Evolutionary conservation across 495 filamentous ascomycete species (phyloP).

Genomic region (Penicillium roqueforti): DNA sequence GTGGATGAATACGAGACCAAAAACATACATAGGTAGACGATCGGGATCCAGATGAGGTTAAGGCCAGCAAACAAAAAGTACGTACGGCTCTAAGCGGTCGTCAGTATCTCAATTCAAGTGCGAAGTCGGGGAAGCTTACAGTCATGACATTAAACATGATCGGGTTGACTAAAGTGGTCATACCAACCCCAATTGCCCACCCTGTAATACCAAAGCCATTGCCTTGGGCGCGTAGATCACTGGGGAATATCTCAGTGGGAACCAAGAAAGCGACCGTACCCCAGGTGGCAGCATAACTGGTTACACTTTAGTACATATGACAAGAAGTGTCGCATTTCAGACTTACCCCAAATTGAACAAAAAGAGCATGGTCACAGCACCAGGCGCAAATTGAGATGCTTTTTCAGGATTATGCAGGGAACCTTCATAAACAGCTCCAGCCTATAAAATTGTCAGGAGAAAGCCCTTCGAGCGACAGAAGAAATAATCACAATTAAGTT

Average conservation of each 20-base stretch:
- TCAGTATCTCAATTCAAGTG: conserved; percentile 4
- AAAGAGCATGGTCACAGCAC: conserved; percentile 50
- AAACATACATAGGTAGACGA: conserved; percentile 41
- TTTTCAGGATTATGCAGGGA: conserved; percentile 29
- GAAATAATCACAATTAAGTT: conserved; percentile 30
- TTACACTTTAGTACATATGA: not conserved
- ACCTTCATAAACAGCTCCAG: conserved; percentile 39
- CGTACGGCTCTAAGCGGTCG: conserved; percentile 34
- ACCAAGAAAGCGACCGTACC: conserved; percentile 52
- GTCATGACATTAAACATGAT: conserved; percentile 44
- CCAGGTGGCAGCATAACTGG: conserved; percentile 50
- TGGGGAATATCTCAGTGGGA: conserved; percentile 52
- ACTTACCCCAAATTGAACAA: conserved; percentile 47
- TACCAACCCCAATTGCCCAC: conserved; percentile 54
- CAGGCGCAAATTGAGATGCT: conserved; percentile 38
- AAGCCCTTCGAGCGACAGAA: not conserved
- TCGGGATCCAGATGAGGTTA: conserved; percentile 52
- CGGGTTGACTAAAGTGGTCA: conserved; percentile 51
- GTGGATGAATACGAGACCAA: not conserved
- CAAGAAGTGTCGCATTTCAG: not conserved
- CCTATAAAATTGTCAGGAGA: conserved; percentile 16
- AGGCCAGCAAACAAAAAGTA: conserved; percentile 52
- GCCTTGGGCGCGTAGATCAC: conserved; percentile 49
- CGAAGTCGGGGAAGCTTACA: conserved; percentile 8
- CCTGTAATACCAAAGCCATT: conserved; percentile 56